A percentile compares a stretch with the other conserved stretches of the same genome.
Conservation (phyloP, 177 flowering plant genomes). For the Vitis hybrid region DNA sequence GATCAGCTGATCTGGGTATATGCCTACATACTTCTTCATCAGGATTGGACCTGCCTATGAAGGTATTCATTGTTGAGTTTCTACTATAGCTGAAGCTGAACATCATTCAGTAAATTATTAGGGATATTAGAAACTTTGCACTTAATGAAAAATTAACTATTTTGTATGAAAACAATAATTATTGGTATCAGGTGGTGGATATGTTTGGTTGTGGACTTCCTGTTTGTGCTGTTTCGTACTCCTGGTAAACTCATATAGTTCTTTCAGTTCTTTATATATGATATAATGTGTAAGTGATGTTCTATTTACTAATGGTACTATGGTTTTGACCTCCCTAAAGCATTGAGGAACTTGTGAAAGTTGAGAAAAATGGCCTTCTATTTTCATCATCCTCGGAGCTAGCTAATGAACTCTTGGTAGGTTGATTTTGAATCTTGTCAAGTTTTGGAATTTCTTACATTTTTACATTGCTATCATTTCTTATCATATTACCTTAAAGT, state of each 20-base stretch:
- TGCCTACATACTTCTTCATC: slow-evolving; percentile 95
- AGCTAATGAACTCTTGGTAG: slow-evolving; percentile 84
- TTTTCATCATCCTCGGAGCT: slow-evolving; percentile 91
- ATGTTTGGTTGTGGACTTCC: slow-evolving; percentile 99
- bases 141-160: no score
- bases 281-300: no score
- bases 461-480: no score
- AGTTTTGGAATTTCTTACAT: no score
- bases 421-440: slow-evolving; percentile 11
- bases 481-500: no score
- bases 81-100: not conserved
- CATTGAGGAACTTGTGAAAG: slow-evolving; percentile 82
- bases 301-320: not conserved
- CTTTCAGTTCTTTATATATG: not conserved
- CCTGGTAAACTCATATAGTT: slow-evolving; percentile 57
- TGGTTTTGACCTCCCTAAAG: slow-evolving; percentile 30
- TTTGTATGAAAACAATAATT: not conserved
- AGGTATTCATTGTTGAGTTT: slow-evolving; percentile 41
- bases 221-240: slow-evolving; percentile 92
- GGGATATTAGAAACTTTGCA: no score
- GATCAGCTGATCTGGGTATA: slow-evolving; percentile 93
- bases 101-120: not conserved
- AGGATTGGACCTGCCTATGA: slow-evolving; percentile 98
- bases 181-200: slow-evolving; percentile 72
- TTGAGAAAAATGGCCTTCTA: slow-evolving; percentile 73